Conservation (phyloP, 768 basidiomycete genomes). For the Suillus placidus region DNA sequence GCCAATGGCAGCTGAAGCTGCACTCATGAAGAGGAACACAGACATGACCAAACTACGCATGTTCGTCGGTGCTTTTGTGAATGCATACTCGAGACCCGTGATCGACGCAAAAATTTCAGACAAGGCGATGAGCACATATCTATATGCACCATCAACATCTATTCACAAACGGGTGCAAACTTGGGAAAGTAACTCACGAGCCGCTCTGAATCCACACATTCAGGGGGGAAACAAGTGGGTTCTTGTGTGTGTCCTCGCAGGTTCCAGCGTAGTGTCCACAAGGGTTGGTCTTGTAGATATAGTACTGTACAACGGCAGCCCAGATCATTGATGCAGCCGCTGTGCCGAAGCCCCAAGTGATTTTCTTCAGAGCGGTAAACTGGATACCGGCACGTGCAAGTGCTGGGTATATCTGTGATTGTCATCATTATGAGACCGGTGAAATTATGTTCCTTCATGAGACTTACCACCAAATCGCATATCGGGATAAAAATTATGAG, state of each 20-base stretch:
- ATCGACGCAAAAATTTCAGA: conserved; percentile 79
- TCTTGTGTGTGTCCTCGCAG: conserved; percentile 48
- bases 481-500: conserved; percentile 77
- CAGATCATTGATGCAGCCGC: conserved; percentile 64
- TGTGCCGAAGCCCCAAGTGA: conserved; percentile 57
- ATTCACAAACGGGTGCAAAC: neutral
- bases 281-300: conserved; percentile 64
- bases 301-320: conserved; percentile 75
- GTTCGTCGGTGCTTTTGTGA: conserved; percentile 86
- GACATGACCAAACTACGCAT: conserved; percentile 88
- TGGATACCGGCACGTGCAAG: conserved; percentile 53
- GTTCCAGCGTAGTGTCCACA: conserved; percentile 54
- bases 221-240: conserved; percentile 64
- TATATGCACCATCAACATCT: conserved; percentile 18
- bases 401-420: conserved; percentile 54
- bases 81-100: conserved; percentile 87
- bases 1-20: no score
- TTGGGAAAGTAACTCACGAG: conserved; percentile 44
- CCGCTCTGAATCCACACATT: conserved; percentile 81
- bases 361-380: conserved; percentile 62
- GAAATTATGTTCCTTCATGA: neutral
- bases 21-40: conserved; percentile 60
- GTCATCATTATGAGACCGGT: neutral
- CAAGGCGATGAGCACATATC: conserved; percentile 67
- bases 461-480: conserved; percentile 55